phyloP scores from a whole-genome alignment of 495 filamentous ascomycete species.

The Venustampulla echinocandica region DNA sequence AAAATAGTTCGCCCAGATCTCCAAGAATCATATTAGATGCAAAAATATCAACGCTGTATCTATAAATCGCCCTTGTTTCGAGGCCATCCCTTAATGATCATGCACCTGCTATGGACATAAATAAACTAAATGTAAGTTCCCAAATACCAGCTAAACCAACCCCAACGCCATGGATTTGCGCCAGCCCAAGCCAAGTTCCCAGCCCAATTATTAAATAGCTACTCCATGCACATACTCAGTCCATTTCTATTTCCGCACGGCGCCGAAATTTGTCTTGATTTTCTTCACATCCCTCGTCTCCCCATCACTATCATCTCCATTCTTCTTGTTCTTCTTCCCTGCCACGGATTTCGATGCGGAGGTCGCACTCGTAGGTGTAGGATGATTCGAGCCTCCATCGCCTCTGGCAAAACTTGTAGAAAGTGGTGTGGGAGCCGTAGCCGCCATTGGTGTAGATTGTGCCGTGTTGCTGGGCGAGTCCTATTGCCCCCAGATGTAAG shows the following conservation, averaged over 20 bases:
- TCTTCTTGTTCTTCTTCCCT: slow-evolving; percentile 36
- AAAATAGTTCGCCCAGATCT: background rate
- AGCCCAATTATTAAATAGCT: background rate
- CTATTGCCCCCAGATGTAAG: no score
- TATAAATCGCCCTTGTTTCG: no score
- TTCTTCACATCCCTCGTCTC: slow-evolving; percentile 33
- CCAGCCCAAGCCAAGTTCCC: background rate
- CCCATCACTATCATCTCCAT: slow-evolving; percentile 41
- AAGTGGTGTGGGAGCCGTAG: slow-evolving; percentile 37
- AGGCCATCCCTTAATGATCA: no score
- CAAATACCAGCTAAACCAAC: no score
- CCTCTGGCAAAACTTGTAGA: slow-evolving; percentile 33
- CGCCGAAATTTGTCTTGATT: slow-evolving; percentile 42
- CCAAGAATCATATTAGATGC: background rate
- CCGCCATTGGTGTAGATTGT: slow-evolving; percentile 17
- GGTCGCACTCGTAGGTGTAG: slow-evolving; percentile 34
- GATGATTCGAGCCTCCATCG: slow-evolving; percentile 31
- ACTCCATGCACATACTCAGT: background rate
- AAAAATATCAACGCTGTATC: no score
- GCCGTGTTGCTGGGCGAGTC: slow-evolving; percentile 13
- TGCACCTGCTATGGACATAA: no score
- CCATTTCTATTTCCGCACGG: slow-evolving; percentile 32
- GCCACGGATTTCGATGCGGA: slow-evolving; percentile 29
- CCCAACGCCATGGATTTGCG: background rate
- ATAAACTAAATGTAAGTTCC: no score